Evolutionary conservation across 306 rosid species (phyloP).

Genomic region (Calophaca sinica): DNA sequence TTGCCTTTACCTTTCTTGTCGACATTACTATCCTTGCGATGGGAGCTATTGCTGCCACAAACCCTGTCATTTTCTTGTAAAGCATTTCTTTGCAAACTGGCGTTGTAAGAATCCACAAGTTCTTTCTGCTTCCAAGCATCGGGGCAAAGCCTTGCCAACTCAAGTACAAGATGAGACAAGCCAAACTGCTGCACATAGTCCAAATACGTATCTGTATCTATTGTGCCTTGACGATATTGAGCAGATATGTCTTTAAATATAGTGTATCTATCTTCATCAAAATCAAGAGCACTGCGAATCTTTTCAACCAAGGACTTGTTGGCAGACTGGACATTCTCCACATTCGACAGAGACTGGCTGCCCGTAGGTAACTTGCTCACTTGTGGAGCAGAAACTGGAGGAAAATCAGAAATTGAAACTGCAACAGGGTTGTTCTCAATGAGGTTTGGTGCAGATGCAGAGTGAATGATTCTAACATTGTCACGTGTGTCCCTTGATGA

Average conservation of each 20-base stretch:
- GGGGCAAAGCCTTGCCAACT: constrained; percentile 88
- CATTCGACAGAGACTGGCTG: constrained; percentile 56
- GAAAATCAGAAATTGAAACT: constrained; percentile 73
- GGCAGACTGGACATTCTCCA: constrained; percentile 80
- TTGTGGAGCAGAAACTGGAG: constrained; percentile 81
- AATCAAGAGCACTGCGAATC: constrained; percentile 82
- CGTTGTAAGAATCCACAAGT: constrained; percentile 68
- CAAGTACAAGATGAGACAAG: constrained; percentile 83
- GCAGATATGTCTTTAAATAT: constrained; percentile 82
- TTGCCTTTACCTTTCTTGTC: constrained; percentile 84
- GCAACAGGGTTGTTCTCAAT: constrained; percentile 56
- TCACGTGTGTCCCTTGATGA: constrained; percentile 57
- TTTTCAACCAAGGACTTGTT: constrained; percentile 90
- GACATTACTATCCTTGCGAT: constrained; percentile 51
- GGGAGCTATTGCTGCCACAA: constrained; percentile 34
- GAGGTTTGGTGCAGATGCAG: constrained; percentile 85
- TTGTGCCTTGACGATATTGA: constrained; percentile 82
- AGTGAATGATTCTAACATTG: constrained; percentile 66
- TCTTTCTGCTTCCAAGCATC: constrained; percentile 80
- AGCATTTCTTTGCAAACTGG: constrained; percentile 57
- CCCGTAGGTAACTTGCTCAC: constrained; percentile 58
- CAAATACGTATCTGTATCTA: constrained; percentile 72
- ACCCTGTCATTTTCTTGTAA: constrained; percentile 53
- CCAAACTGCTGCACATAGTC: constrained; percentile 82
- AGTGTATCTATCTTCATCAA: constrained; percentile 73